Base-by-base conservation (phyloP, 1,284 basidiomycete species). In the Austroboletus novae-zelandiae region DNA sequence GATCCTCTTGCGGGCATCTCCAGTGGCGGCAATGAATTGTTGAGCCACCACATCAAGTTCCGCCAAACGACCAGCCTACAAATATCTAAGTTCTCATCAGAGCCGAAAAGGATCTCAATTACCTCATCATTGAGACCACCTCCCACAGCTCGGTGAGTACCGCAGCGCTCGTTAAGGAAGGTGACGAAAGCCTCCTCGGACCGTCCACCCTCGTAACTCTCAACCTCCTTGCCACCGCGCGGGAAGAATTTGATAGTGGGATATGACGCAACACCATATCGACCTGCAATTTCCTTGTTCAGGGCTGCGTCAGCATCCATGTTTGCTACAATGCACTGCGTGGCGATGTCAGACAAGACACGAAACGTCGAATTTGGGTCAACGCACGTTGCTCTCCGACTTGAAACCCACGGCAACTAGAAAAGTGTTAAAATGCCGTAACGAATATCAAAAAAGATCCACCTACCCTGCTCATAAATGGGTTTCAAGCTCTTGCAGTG, bases 221-320 rank as follows among this genome's bases (percentile, higher is more conserved):
- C 73, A 11, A 83, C 81, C 56, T 81, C 76, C 57, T 75, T 75
- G 57, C 70, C 70, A 47, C 73, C 91, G 66, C 86, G 86, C 61
- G 91, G 80, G 84, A 95, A 98, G 78, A 96, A 97, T 70, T 91
- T 94, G 75, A 99, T 84, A 15, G 94, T 98, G 0, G 96, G 96
- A 84, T 82, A 90, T 54, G 83, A 81, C 36, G 71, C 68, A 53
- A 97, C 79, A 13, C 77, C 88, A 66, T 93, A 94, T 61, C 83
- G 81, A 43, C 71, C 61, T n/a, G 88, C 86, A 51, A 98, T 71
- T 25, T 78, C 81, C 60, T 81, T 79, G 78, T 97, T 96, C 61
- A 77, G 76, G 54, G 83, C 79, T 46, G 89, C 87, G 66, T 98
- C 94, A 27, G 89, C 94, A 70, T 99, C 86, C 58, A 98, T 75